phyloP scores from a whole-genome alignment of 1,284 basidiomycete species.

The Ganoderma sinense region DNA sequence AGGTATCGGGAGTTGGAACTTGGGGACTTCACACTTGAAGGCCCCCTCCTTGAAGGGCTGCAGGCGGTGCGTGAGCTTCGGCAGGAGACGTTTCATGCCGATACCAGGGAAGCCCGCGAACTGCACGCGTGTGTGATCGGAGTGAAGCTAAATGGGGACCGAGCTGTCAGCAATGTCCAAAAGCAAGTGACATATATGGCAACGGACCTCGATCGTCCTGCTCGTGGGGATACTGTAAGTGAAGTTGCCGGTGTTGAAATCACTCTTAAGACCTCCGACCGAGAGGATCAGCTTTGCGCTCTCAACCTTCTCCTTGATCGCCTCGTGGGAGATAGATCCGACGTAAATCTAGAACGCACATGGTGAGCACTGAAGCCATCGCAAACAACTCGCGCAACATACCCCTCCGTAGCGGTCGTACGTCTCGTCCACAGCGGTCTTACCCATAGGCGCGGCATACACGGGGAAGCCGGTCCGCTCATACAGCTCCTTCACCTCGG shows the following conservation, averaged over 20 bases:
- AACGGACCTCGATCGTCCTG: slow-evolving; percentile 67
- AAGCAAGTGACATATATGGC: neutral
- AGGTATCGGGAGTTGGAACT: slow-evolving; percentile 56
- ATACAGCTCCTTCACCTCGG: slow-evolving; percentile 76
- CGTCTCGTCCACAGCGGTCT: slow-evolving; percentile 82
- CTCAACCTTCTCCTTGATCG: slow-evolving; percentile 82
- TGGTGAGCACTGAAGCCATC: slow-evolving; percentile 2
- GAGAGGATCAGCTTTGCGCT: slow-evolving; percentile 85
- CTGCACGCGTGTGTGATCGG: slow-evolving; percentile 76
- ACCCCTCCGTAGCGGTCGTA: slow-evolving; percentile 91
- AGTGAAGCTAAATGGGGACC: slow-evolving; percentile 71
- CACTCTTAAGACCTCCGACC: slow-evolving; percentile 82
- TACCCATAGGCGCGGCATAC: slow-evolving; percentile 89
- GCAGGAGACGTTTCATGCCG: slow-evolving; percentile 78
- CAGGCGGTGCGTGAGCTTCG: slow-evolving; percentile 69
- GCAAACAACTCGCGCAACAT: slow-evolving; percentile 40
- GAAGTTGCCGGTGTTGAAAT: slow-evolving; percentile 93
- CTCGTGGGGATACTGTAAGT: slow-evolving; percentile 73
- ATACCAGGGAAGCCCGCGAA: slow-evolving; percentile 68
- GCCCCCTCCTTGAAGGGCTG: slow-evolving; percentile 49
- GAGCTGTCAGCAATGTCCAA: slow-evolving; percentile 19
- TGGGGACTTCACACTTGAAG: slow-evolving; percentile 54
- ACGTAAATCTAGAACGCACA: slow-evolving; percentile 74
- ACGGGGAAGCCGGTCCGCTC: slow-evolving; percentile 80
- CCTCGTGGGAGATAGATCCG: slow-evolving; percentile 78